phyloP scores from a whole-genome alignment of 2,329 filamentous ascomycete genomes.

The Aspergillus thermomutatus region DNA sequence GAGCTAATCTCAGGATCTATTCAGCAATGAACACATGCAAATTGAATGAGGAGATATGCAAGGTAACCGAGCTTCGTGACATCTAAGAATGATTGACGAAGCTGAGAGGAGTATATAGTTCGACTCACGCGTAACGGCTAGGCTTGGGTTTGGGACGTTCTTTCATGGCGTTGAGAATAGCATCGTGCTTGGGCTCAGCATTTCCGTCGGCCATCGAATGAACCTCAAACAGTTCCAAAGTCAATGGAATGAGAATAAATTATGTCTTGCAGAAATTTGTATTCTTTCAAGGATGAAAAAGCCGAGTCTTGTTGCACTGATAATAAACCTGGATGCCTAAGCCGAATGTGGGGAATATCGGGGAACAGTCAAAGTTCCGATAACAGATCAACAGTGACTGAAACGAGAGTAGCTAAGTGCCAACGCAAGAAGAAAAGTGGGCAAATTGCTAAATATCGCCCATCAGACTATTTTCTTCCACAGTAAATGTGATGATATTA shows the following conservation, averaged over 20 bases:
- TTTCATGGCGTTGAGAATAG: constrained; percentile 12
- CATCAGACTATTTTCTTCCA: not conserved
- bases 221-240: not conserved
- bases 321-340: constrained; percentile 17
- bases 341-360: constrained; percentile 18
- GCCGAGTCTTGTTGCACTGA: not conserved
- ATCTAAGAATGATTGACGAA: not conserved
- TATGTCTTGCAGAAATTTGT: not conserved
- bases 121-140: constrained; percentile 27
- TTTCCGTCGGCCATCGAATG: constrained; percentile 23
- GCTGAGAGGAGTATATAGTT: not conserved
- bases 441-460: not conserved
- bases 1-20: constrained; percentile 42
- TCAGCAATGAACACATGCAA: constrained; percentile 10
- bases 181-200: constrained; percentile 16
- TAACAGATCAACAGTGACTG: not conserved
- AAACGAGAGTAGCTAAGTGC: not conserved
- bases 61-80: not conserved
- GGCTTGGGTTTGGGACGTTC: constrained; percentile 14
- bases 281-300: not conserved
- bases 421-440: not conserved
- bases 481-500: not conserved
- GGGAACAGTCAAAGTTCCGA: constrained; percentile 1
- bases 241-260: not conserved
- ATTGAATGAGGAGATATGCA: not conserved